Conservation (phyloP, 345 rosid species). For the Cardiospermum halicacabum region DNA sequence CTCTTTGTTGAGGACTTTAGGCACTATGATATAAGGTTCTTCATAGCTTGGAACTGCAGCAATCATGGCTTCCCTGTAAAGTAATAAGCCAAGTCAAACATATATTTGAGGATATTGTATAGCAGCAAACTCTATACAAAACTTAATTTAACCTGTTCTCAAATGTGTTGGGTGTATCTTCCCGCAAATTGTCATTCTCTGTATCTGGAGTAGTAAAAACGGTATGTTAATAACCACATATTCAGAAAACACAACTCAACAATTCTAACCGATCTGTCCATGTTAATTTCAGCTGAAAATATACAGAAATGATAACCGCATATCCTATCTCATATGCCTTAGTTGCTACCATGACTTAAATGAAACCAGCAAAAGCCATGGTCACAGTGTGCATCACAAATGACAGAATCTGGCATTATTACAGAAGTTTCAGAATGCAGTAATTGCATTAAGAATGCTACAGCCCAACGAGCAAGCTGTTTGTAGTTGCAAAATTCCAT, state of each 20-base stretch:
- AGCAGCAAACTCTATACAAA: neutral
- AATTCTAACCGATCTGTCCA: neutral
- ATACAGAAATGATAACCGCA: neutral
- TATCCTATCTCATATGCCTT: neutral
- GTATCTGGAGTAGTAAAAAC: constrained; percentile 38
- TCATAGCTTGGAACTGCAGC: constrained; percentile 62
- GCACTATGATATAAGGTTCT: constrained; percentile 58
- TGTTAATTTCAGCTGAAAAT: neutral
- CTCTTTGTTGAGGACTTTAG: constrained; percentile 73
- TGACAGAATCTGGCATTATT: neutral
- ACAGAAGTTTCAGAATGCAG: neutral
- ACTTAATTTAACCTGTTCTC: constrained; percentile 42
- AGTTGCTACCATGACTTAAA: too few species aligned
- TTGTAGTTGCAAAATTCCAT: neutral
- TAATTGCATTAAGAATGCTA: neutral
- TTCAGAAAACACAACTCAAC: neutral
- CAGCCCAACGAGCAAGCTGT: neutral
- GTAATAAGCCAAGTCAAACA: neutral
- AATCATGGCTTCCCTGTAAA: constrained; percentile 53
- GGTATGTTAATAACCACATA: constrained; percentile 3
- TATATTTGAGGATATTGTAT: neutral
- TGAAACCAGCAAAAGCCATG: neutral
- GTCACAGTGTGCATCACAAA: neutral
- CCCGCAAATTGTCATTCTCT: constrained; percentile 61
- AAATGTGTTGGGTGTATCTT: constrained; percentile 66